Base-by-base conservation (phyloP, 257 asterid species). In the Salvia rosmarinus region DNA sequence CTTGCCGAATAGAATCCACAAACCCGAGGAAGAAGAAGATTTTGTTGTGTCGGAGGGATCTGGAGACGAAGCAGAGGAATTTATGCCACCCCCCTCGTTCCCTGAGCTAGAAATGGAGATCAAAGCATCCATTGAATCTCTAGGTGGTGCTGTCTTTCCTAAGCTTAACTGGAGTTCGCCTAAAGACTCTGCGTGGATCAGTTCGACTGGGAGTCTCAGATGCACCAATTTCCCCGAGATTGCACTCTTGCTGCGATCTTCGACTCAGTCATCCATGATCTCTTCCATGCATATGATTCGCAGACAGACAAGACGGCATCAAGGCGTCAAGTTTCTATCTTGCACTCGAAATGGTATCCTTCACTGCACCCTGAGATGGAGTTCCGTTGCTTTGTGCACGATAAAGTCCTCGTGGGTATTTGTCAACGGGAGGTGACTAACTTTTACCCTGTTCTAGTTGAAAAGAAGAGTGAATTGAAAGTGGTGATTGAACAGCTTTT, bases 151-250 rank as follows among this genome's bases (percentile, higher is more conserved):
- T 59, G 82, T 84, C 14, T 86, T 91, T 66, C 96, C 96, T 13
- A 91, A 94, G 82, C 96, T 94, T 30, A 94, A 94, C 77, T 94
- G 97, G 97, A 89, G 92, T 65, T 85, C 97, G 6, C 97, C 98
- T 9, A 91, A 94, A 71, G 98, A 94, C 62, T 34, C 96, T 42
- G 95, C 96, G 12, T 94, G 98, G 98, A 94, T 94, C 12, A 94
- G 95, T 70, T 67, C 90, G 2, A 85, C 85, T 2, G 89, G 95
- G 60, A 86, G 64, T 77, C 95, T 94, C 40, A 84, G 73, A 74
- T 94, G 98, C 81, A 83, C 89, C 21, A 80, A 82, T 64, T 91
- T 94, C 79, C 64, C 86, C 16, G 98, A 94, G 78, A 85, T 94
- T 73, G 90, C 84, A 4, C 96, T 94, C 70, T 72, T 94, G 12